Conservation (phyloP, 2,329 filamentous ascomycete species). For the Stachybotrys echinatus region DNA sequence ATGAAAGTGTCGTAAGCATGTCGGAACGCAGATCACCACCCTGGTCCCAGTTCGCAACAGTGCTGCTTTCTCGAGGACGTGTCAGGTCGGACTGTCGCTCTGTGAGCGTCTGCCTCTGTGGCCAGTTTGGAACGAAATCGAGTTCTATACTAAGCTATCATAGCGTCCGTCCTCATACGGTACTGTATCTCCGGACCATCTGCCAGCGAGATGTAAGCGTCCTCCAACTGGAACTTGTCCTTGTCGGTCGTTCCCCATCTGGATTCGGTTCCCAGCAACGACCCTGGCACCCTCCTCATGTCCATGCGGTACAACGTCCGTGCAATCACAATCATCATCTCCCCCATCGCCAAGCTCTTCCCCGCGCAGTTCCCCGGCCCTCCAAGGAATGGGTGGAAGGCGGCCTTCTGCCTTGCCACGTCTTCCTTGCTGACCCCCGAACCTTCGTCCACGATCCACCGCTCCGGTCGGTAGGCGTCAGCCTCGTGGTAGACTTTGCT, state of each 20-base stretch:
- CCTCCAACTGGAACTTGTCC: neutral
- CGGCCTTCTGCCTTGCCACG: neutral
- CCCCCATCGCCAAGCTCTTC: neutral
- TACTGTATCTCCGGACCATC: neutral
- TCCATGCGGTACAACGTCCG: neutral
- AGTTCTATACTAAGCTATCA: no score
- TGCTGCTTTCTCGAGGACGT: no score
- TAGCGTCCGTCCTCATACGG: neutral
- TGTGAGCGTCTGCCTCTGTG: no score
- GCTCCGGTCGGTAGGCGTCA: neutral
- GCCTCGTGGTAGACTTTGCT: neutral
- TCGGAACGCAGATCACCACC: no score
- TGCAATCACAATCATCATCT: neutral
- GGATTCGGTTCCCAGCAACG: neutral
- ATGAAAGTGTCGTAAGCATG: no score
- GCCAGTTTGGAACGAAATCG: no score
- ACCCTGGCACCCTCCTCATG: neutral
- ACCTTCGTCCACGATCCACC: slow-evolving; percentile 1
- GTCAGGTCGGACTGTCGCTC: no score
- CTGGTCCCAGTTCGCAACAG: no score
- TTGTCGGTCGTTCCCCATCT: neutral
- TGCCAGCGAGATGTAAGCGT: neutral
- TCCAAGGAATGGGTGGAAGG: neutral
- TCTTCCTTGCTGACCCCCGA: neutral
- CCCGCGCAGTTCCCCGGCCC: neutral